Percentiles rank a stretch among this genome's conserved stretches.
These are phyloP conservation scores for Gossypium longicalyx DNA, from an alignment of 345 rosid species.

Conservation along the genomic window DNA sequence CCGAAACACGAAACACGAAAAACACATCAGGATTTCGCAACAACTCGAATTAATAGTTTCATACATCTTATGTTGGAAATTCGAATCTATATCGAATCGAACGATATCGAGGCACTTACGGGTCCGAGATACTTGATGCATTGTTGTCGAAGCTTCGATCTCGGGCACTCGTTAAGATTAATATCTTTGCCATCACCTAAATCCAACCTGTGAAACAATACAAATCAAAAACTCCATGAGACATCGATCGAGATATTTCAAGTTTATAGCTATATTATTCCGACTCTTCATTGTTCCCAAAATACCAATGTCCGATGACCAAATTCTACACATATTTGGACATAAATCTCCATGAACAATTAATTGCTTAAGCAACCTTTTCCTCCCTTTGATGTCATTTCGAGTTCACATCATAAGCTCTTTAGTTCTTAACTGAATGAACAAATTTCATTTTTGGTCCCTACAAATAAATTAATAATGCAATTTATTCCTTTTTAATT, in stretches of 20 bases:
- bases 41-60: slow-evolving; percentile 2
- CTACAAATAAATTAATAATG: too few species aligned
- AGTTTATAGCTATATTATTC: too few species aligned
- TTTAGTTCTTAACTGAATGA: too few species aligned
- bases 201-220: slow-evolving; percentile 62
- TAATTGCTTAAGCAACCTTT: not conserved
- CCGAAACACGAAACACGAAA: not conserved
- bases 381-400: not conserved
- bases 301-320: too few species aligned
- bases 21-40: slow-evolving; percentile 2
- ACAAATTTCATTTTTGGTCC: too few species aligned
- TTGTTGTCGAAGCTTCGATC: slow-evolving; percentile 64
- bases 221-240: not conserved
- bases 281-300: too few species aligned
- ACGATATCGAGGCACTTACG: slow-evolving; percentile 37
- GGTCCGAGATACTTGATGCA: slow-evolving; percentile 91
- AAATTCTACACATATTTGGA: not conserved
- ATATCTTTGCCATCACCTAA: slow-evolving; percentile 78
- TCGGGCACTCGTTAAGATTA: slow-evolving; percentile 59
- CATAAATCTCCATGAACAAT: not conserved
- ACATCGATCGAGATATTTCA: too few species aligned
- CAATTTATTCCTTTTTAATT: too few species aligned
- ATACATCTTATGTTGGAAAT: not conserved
- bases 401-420: too few species aligned
- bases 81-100: not conserved